Conservation (phyloP, 768 basidiomycete genomes). For the Leccinum variicolor region DNA sequence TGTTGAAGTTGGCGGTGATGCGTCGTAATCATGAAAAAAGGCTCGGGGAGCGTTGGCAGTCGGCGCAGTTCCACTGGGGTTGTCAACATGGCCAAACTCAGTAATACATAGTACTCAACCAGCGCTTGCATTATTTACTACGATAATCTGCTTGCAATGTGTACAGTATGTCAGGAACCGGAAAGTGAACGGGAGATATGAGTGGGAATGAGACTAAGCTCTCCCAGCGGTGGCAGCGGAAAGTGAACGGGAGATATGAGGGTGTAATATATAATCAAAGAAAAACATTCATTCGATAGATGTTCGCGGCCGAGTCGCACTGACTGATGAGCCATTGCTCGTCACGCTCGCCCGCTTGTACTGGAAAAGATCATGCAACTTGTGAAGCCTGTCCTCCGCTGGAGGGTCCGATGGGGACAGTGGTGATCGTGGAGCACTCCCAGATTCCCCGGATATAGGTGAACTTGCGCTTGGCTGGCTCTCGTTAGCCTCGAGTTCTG, state of each 20-base stretch:
- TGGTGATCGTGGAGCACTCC: slow-evolving; percentile 35
- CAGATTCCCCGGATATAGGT: slow-evolving; percentile 29
- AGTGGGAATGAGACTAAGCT: no score
- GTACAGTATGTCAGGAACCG: slow-evolving; percentile 28
- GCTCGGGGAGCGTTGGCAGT: neutral
- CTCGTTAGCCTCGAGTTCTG: slow-evolving; percentile 64
- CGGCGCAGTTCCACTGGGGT: neutral
- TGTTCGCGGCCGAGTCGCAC: slow-evolving; percentile 14
- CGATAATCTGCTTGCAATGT: slow-evolving; percentile 20
- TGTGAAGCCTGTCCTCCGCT: slow-evolving; percentile 64
- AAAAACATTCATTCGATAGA: slow-evolving; percentile 19
- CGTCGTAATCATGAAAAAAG: slow-evolving; percentile 13
- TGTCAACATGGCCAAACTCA: slow-evolving; percentile 30
- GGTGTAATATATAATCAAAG: slow-evolving; percentile 15
- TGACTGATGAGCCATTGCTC: slow-evolving; percentile 40
- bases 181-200: slow-evolving; percentile 15
- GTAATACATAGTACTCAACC: neutral
- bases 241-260: slow-evolving; percentile 15
- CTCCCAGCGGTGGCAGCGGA: no score
- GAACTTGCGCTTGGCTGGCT: slow-evolving; percentile 34
- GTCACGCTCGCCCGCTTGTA: slow-evolving; percentile 66
- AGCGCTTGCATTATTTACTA: slow-evolving; percentile 20
- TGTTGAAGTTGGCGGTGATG: slow-evolving; percentile 6
- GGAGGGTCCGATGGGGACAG: slow-evolving; percentile 32
- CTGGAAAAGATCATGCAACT: slow-evolving; percentile 79